Base-by-base conservation (phyloP, 129 eudicot genomes). In the Tanacetum coccineum region DNA sequence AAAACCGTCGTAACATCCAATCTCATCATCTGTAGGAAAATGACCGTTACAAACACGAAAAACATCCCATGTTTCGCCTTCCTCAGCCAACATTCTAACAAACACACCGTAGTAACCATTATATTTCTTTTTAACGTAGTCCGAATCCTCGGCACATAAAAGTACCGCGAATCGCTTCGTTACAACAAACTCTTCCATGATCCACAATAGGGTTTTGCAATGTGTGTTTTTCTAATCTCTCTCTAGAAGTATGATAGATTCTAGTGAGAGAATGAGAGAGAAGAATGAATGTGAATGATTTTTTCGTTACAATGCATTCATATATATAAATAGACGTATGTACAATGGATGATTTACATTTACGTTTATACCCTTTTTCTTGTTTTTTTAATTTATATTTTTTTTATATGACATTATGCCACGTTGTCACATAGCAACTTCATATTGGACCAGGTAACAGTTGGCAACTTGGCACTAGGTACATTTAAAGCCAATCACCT, bases 71-170 rank as follows among this genome's bases (percentile, higher is more conserved):
- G 69, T 74, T 59, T 93, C 98, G 21, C 96, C 98, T 78, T 93
- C 95, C 30, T 93, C 98, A 3, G 73, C 86, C 72, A 93, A 83
- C 96, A 86, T 86, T 74, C 77, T 71, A 18, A 84, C 80, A 44
- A 93, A 93, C 12, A 93, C 96, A 26, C 96, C 96, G 54, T 81
- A 93, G 68, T 93, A 93, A 3, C 98, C 98, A 28, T 92, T 95
- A 67, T 93, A 93, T 56, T 66, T 81, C 71, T 81, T 86, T 80
- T 93, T 93, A 75, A 93, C 89, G 81, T 93, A 88, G 10, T 93
- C 98, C 6, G 96, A 82, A 50, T 92, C 98, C 8, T 84, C 91
- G 0, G 95, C 96, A 62, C 96, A 88, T 4, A 85, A 75, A 19
- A 92, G 85, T 12, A 92, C 87, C 17, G 81, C 98, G 49, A 64